These are phyloP conservation scores for Fusarium scirpi DNA, from an alignment of 2,329 filamentous ascomycete species.

Conservation along the genomic window DNA sequence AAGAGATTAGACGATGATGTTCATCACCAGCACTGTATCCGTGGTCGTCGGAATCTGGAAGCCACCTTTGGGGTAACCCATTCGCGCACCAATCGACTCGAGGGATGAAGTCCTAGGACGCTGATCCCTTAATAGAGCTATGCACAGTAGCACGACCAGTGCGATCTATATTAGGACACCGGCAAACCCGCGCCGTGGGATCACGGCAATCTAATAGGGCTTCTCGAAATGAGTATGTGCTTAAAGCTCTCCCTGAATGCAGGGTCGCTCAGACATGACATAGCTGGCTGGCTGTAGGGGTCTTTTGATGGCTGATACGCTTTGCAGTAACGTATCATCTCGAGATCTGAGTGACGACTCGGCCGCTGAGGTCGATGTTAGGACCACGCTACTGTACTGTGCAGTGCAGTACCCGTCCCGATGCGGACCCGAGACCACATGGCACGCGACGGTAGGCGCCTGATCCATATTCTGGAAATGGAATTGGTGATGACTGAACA, in stretches of 20 bases:
- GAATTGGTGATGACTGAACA: background rate
- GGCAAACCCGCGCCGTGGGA: constrained; percentile 1
- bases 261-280: constrained; percentile 28
- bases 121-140: constrained; percentile 24
- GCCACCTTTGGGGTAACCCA: background rate
- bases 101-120: constrained; percentile 5
- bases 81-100: constrained; percentile 36
- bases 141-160: background rate
- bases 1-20: constrained; percentile 11
- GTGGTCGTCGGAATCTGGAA: background rate
- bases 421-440: constrained; percentile 24
- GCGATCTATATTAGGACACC: constrained; percentile 9
- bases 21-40: background rate
- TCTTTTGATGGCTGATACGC: constrained; percentile 18
- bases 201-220: constrained; percentile 1
- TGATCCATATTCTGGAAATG: constrained; percentile 14
- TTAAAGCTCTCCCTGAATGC: background rate
- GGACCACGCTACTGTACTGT: constrained; percentile 5
- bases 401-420: constrained; percentile 12
- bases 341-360: constrained; percentile 31
- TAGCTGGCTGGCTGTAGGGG: constrained; percentile 28
- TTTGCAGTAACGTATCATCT: constrained; percentile 38
- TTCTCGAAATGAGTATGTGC: background rate
- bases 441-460: constrained; percentile 24
- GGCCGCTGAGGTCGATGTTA: constrained; percentile 12